These are phyloP conservation scores for Lodderomyces elongisporus DNA, from an alignment of 1,139 yeast species.

Conservation along the genomic window DNA sequence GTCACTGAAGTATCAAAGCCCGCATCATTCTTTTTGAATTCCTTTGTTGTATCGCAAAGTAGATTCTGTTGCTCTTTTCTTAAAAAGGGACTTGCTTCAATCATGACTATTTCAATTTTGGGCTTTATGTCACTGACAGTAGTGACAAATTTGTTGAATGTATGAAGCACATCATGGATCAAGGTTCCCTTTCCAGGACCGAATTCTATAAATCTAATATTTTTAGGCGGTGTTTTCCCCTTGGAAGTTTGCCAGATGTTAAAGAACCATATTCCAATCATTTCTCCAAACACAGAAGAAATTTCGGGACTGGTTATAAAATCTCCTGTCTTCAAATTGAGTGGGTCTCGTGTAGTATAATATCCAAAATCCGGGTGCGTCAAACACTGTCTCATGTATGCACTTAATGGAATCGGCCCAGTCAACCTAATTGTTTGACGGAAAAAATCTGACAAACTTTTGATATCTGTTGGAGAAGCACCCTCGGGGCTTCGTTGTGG, in stretches of 20 bases:
- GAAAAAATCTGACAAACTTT: slow-evolving; percentile 37
- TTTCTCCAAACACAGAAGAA: slow-evolving; percentile 83
- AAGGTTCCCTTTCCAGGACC: slow-evolving; percentile 88
- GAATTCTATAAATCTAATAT: slow-evolving; percentile 64
- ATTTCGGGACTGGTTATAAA: slow-evolving; percentile 86
- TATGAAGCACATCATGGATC: slow-evolving; percentile 57
- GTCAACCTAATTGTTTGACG: slow-evolving; percentile 57
- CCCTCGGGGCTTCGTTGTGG: slow-evolving; percentile 17
- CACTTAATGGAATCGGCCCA: slow-evolving; percentile 72
- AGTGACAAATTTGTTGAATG: slow-evolving; percentile 39
- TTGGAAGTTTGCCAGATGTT: slow-evolving; percentile 58
- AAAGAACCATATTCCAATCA: slow-evolving; percentile 72
- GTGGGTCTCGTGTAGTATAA: slow-evolving; percentile 73
- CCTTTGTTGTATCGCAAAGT: slow-evolving; percentile 32
- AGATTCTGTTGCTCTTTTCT: slow-evolving; percentile 51
- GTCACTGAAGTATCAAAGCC: slow-evolving; percentile 41
- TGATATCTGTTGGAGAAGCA: slow-evolving; percentile 14
- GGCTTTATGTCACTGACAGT: slow-evolving; percentile 17
- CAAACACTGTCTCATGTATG: slow-evolving; percentile 78
- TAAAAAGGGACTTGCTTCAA: slow-evolving; percentile 71
- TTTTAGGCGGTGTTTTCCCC: slow-evolving; percentile 12
- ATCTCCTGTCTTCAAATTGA: slow-evolving; percentile 61
- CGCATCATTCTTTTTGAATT: slow-evolving; percentile 17
- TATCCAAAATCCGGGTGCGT: slow-evolving; percentile 78
- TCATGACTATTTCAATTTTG: slow-evolving; percentile 45